phyloP scores from a whole-genome alignment of 495 filamentous ascomycete species.

The Podospora comata region DNA sequence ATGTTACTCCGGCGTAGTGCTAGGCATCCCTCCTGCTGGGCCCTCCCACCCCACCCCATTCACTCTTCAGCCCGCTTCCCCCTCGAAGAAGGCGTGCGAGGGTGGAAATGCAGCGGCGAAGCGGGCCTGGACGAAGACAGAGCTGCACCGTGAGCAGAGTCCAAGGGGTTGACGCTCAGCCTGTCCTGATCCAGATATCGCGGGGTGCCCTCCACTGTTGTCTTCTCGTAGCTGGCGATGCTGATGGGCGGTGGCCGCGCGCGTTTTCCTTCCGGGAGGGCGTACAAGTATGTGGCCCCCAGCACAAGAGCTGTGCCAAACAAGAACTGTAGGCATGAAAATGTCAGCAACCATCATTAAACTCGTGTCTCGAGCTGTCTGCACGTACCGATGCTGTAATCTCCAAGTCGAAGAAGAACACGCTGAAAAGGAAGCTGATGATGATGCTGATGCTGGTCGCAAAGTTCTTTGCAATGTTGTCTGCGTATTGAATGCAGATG shows the following conservation, averaged over 20 bases:
- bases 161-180: conserved; percentile 36
- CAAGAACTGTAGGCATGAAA: conserved; percentile 58
- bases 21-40: too few relatives aligned
- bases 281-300: conserved; percentile 81
- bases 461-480: conserved; percentile 88
- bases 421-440: conserved; percentile 76
- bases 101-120: conserved; percentile 57
- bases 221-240: conserved; percentile 75
- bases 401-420: conserved; percentile 78
- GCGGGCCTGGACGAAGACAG: conserved; percentile 64
- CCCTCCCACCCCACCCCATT: background rate
- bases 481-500: conserved; percentile 79
- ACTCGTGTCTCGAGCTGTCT: background rate
- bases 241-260: conserved; percentile 69
- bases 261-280: conserved; percentile 51
- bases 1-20: too few relatives aligned
- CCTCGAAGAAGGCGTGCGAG: conserved; percentile 42
- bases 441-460: conserved; percentile 88
- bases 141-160: conserved; percentile 50
- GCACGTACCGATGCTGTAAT: conserved; percentile 65
- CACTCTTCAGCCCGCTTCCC: conserved; percentile 43
- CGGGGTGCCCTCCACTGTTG: conserved; percentile 47
- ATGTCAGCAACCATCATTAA: background rate
- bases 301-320: conserved; percentile 75
- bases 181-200: conserved; percentile 32